A percentile compares a stretch with the other conserved stretches of the same genome.
phyloP scores from a whole-genome alignment of 805 yeast species.

The Kregervanrija pseudodelftensis region DNA sequence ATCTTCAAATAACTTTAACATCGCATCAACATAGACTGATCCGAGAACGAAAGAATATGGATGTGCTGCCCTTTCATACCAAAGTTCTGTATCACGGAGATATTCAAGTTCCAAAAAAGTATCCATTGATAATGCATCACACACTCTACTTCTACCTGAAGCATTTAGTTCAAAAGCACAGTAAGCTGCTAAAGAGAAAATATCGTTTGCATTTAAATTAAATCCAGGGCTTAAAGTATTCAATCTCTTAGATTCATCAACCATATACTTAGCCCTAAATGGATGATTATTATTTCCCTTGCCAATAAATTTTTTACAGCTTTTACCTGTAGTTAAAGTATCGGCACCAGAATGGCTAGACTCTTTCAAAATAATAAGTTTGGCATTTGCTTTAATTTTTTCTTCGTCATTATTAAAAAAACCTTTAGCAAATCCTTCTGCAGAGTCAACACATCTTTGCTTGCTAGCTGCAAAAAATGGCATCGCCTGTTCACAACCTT shows the following conservation, averaged over 20 bases:
- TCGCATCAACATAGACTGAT: constrained; percentile 47
- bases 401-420: constrained; percentile 36
- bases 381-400: constrained; percentile 28
- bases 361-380: constrained; percentile 40
- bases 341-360: constrained; percentile 44
- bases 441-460: constrained; percentile 49
- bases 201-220: constrained; percentile 46
- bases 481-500: constrained; percentile 20
- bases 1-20: constrained; percentile 23
- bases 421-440: constrained; percentile 51
- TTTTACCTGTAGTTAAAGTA: constrained; percentile 48
- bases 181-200: constrained; percentile 44
- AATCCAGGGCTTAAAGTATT: constrained; percentile 47
- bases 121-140: constrained; percentile 59
- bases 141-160: constrained; percentile 58
- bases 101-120: constrained; percentile 62
- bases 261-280: constrained; percentile 9
- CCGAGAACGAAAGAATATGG: constrained; percentile 53
- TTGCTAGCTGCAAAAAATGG: constrained; percentile 52
- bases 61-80: constrained; percentile 54
- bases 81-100: constrained; percentile 48
- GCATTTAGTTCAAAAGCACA: constrained; percentile 76
- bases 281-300: constrained; percentile 17
- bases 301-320: constrained; percentile 33
- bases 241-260: constrained; percentile 48